Base-by-base conservation (phyloP, 2,329 filamentous ascomycete genomes). In the Epichloe coenophiala region DNA sequence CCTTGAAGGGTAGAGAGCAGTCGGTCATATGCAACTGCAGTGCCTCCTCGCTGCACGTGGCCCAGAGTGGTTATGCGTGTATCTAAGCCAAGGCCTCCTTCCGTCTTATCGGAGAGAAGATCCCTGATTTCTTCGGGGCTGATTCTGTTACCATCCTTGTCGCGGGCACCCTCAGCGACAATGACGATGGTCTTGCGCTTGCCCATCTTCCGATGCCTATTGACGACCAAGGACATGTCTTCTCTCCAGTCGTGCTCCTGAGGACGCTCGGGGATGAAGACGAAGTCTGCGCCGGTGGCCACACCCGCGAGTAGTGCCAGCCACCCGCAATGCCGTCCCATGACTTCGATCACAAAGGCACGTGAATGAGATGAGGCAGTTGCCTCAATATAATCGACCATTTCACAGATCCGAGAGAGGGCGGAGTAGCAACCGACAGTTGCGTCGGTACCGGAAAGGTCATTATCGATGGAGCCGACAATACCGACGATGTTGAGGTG, bases 141-240 rank as follows among this genome's bases (percentile, higher is more conserved):
- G 61, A 98, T 95, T 68, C 88, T 91, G 63, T 84, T 86, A 52
- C 95, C 80, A 49, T 91, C 71, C 56, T 78, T 77, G 69, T 96
- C 90, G 58, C 90, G 84, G 45, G 93, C 93, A 58, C 93, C 93
- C 70, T 98, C 93, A 48, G 93, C 93, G 48, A 98, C 86, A 60
- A 98, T 95, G 61, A 98, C 91, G 60, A 97, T 97, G 1, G 93
- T 97, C 74, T 95, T 94, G 60, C 93, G 81, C 77, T 97, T 98
- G 62, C 93, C 93, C 63, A 88, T 77, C 55, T 77, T 74, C 57
- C 93, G 84, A 70, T 97, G 93, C 83, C 84, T 81, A 51, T 77
- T 76, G 51, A 96, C 82, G 48, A 93, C 81, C 21, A 74, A 70
- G 61, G 81, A 86, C 89, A 96, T 95, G 53, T 94, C 84, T 53